Base-by-base conservation (phyloP, 1,284 basidiomycete species). In the Mycena citricolor region DNA sequence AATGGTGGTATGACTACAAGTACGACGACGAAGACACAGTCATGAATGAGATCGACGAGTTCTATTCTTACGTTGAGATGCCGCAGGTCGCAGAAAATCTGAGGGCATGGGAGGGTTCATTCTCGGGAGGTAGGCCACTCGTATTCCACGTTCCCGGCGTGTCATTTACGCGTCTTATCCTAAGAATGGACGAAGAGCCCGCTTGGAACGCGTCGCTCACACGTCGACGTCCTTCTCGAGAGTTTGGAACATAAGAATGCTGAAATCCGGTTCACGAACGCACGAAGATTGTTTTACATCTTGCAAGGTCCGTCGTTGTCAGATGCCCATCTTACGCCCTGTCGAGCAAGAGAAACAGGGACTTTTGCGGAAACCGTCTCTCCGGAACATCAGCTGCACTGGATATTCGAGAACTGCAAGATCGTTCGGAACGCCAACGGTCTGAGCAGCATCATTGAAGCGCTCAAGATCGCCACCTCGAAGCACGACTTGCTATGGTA, bases 51-150 rank as follows among this genome's bases (percentile, higher is more conserved):
- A 86, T 99, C 34, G 90, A 98, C 54, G 97, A 99, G 67, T 98
- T 99, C 69, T 99, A 97, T 68, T 93, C 93, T 20, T 99, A 97
- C 68, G 86, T 95, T 46, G 95, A 99, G 69, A 92, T 94, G 74
- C 83, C 87, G 1, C 89, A 94, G 62, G 83, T 94, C 12, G 81
- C 83, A 3, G 90, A 94, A 72, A 94, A 94, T 62, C 70, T 90
- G 50, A 85, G 83, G 57, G 85, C 87, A 32, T 98, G 93, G 86
- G 81, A 87, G 58, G 86, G 86, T 32, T 89, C 84, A 31, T 93
- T 90, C 61, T 66, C 74, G 26, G 81, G 81, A 64, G 85, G 90
- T 86, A 57, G 54, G 76, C 67, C 37, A 37, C 21, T 28, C 32
- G 16, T 36, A 36, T 38, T 47, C 29, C 32, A 21, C 29, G 32